These are phyloP conservation scores for Plantago lanceolata DNA, from an alignment of 305 asterid species.

Conservation along the genomic window DNA sequence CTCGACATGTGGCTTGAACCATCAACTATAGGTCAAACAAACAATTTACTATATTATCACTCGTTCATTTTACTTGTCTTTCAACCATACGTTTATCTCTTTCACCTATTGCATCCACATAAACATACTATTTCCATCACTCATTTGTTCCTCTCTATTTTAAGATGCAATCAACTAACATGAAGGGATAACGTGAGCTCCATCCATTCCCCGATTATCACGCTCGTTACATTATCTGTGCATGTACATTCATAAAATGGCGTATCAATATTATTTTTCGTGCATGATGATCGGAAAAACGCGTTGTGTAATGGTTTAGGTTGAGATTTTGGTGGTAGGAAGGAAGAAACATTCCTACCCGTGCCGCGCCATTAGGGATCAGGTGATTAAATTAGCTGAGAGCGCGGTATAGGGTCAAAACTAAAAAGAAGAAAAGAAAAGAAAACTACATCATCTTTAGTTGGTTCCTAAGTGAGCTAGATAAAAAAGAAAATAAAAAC, in stretches of 20 bases:
- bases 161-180: too few relatives aligned
- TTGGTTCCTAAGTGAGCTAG: not conserved
- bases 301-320: not conserved
- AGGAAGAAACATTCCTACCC: not conserved
- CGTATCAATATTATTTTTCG: not conserved
- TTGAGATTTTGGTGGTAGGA: not conserved
- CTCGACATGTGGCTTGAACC: too few relatives aligned
- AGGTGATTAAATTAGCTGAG: not conserved
- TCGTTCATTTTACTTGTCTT: too few relatives aligned
- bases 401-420: not conserved
- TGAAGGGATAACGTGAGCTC: not conserved
- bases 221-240: not conserved
- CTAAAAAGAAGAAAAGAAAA: not conserved
- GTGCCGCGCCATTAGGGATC: too few relatives aligned
- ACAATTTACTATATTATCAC: too few relatives aligned
- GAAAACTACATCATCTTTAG: not conserved
- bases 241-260: not conserved
- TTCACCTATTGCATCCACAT: too few relatives aligned
- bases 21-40: too few relatives aligned
- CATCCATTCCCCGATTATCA: not conserved
- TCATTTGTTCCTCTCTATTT: too few relatives aligned
- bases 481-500: not conserved
- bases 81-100: too few relatives aligned
- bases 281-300: not conserved
- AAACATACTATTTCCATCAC: too few relatives aligned